phyloP scores from a whole-genome alignment of 352 stramenopile genomes.

The Globisporangium perplexum region DNA sequence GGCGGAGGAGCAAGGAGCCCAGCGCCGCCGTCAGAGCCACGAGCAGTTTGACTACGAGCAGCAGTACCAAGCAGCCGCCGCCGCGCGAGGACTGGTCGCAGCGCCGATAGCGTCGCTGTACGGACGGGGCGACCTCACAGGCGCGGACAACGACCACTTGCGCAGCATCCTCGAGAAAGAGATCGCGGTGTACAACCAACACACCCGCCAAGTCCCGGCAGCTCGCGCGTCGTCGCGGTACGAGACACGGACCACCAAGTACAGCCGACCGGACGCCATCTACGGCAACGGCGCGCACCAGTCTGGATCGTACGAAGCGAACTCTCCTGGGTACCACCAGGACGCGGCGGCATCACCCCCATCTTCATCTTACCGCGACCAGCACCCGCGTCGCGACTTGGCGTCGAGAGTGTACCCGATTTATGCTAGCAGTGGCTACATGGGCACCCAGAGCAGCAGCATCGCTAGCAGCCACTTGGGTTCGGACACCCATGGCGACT shows the following conservation, averaged over 20 bases:
- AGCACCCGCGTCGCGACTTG: not conserved
- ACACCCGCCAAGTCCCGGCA: not conserved
- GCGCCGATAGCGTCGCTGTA: not conserved
- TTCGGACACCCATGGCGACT: no score
- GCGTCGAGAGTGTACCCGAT: not conserved
- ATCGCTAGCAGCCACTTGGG: not conserved
- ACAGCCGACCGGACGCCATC: not conserved
- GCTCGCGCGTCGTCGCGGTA: not conserved
- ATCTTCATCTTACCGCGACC: not conserved
- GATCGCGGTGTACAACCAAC: constrained; percentile 16
- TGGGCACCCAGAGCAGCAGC: not conserved
- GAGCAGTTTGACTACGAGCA: not conserved
- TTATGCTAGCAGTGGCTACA: not conserved
- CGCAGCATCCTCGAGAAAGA: constrained; percentile 14
- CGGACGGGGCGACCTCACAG: not conserved
- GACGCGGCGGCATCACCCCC: not conserved
- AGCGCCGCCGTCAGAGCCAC: not conserved
- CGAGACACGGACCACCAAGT: not conserved
- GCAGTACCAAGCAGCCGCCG: not conserved
- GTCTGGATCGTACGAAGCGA: not conserved
- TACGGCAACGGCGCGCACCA: not conserved
- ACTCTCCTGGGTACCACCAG: not conserved
- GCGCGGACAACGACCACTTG: constrained; percentile 9
- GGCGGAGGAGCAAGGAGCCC: not conserved
- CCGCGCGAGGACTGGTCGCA: not conserved